Percentiles rank a stretch among this genome's conserved stretches.
These are phyloP conservation scores for Fonsecaea multimorphosa DNA, from an alignment of 2,329 filamentous ascomycete species.

Conservation along the genomic window DNA sequence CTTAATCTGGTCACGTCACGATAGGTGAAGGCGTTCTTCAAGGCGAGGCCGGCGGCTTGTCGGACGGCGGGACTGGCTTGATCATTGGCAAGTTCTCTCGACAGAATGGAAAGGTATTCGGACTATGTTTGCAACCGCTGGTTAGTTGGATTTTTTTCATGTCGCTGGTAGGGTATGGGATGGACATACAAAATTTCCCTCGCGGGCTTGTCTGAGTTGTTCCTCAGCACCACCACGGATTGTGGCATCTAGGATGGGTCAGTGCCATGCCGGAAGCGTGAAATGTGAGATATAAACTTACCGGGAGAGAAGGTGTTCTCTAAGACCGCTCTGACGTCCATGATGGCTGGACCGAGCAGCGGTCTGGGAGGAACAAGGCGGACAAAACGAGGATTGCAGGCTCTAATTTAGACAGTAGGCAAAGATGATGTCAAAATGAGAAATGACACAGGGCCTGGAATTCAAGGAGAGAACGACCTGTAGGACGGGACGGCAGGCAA, in stretches of 20 bases:
- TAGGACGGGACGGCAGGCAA: conserved; percentile 2
- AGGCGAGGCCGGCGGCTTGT: conserved; percentile 90
- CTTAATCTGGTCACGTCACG: conserved; percentile 86
- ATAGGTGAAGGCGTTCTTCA: conserved; percentile 98
- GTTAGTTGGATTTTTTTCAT: not conserved
- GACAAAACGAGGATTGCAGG: conserved; percentile 30
- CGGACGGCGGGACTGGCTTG: conserved; percentile 80
- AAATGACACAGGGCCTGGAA: conserved; percentile 28
- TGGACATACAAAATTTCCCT: conserved; percentile 86
- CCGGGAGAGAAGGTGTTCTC: conserved; percentile 94
- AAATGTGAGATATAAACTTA: conserved; percentile 56
- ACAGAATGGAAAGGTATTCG: conserved; percentile 89
- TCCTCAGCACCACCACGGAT: conserved; percentile 91
- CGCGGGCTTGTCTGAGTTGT: conserved; percentile 89
- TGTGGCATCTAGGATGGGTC: conserved; percentile 72
- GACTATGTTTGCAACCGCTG: conserved; percentile 63
- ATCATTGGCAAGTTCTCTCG: conserved; percentile 93
- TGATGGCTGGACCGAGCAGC: conserved; percentile 57
- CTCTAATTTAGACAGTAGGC: conserved; percentile 1
- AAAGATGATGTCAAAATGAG: conserved; percentile 6
- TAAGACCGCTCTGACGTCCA: conserved; percentile 98
- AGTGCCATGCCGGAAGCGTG: conserved; percentile 46
- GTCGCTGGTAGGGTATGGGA: not conserved
- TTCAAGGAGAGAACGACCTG: conserved; percentile 39
- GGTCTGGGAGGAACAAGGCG: conserved; percentile 25